Percentiles rank a stretch among this genome's conserved stretches.
phyloP scores from a whole-genome alignment of 176 grass and related monocot species.

The Eleusine indica region DNA sequence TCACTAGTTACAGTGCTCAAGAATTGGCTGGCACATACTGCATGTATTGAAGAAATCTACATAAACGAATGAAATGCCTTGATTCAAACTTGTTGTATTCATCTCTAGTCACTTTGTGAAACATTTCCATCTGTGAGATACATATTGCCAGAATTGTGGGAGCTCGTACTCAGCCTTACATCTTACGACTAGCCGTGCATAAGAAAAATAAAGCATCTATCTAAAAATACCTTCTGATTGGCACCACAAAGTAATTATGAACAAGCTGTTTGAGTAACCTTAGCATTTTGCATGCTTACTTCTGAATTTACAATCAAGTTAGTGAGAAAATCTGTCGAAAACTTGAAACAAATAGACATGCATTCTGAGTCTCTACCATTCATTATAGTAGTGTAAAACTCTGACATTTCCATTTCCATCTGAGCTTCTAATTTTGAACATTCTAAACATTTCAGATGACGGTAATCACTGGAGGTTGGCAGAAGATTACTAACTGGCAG shows the following conservation, averaged over 20 bases:
- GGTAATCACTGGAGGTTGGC: constrained; percentile 26
- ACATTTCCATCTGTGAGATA: neutral
- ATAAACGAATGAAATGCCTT: neutral
- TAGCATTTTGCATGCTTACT: constrained; percentile 20
- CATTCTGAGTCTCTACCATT: neutral
- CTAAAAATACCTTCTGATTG: neutral
- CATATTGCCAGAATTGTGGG: neutral
- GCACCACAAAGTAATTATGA: neutral
- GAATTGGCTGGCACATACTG: neutral
- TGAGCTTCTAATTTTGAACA: constrained; percentile 5
- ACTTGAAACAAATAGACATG: neutral
- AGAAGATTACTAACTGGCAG: constrained; percentile 30
- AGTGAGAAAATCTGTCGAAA: neutral
- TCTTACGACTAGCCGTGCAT: neutral
- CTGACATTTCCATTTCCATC: neutral
- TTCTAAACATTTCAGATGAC: constrained; percentile 28
- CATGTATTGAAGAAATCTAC: neutral
- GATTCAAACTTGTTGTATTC: neutral
- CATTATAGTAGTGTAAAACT: neutral
- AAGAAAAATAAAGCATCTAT: neutral
- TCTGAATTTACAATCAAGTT: constrained; percentile 11
- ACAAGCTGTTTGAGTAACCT: neutral
- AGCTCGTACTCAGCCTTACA: neutral
- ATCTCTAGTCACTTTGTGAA: neutral
- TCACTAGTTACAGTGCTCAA: neutral